phyloP scores from a whole-genome alignment of 495 filamentous ascomycete genomes.

The Penicillium lagena region DNA sequence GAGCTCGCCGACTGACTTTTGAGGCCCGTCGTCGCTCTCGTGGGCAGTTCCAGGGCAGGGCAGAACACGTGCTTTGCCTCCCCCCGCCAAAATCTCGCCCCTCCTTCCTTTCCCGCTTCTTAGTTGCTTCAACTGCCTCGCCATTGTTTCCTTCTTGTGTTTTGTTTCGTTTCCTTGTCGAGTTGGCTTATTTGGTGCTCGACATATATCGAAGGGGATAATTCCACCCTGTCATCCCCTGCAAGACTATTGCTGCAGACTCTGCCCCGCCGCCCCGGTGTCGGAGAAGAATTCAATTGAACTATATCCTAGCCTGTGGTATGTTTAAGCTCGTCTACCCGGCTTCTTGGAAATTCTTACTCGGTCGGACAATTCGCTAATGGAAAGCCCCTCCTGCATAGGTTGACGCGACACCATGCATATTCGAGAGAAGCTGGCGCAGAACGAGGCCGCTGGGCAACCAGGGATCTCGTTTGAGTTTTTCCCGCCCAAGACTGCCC shows the following conservation, averaged over 20 bases:
- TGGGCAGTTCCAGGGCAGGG: too few relatives aligned
- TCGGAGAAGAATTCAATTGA: too few relatives aligned
- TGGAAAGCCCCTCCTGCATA: not conserved
- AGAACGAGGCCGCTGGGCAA: slow-evolving; percentile 65
- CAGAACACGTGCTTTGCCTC: not conserved
- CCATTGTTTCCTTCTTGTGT: slow-evolving; percentile 1
- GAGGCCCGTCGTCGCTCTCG: too few relatives aligned
- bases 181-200: not conserved
- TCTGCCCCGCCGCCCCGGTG: too few relatives aligned
- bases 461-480: slow-evolving; percentile 98
- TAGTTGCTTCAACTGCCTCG: slow-evolving; percentile 1
- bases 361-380: slow-evolving; percentile 3
- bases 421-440: slow-evolving; percentile 86
- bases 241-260: too few relatives aligned
- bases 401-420: slow-evolving; percentile 52
- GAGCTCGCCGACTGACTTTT: too few relatives aligned
- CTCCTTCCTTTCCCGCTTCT: slow-evolving; percentile 3
- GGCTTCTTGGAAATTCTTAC: too few relatives aligned
- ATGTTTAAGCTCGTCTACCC: not conserved
- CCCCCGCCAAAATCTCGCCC: slow-evolving; percentile 1
- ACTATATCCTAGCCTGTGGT: not conserved
- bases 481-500: slow-evolving; percentile 97
- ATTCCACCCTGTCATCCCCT: not conserved
- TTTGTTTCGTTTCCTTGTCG: not conserved
- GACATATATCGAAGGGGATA: not conserved